Evolutionary conservation across 768 basidiomycete species (phyloP).

Genomic region (Paxillus ammoniavirescens): DNA sequence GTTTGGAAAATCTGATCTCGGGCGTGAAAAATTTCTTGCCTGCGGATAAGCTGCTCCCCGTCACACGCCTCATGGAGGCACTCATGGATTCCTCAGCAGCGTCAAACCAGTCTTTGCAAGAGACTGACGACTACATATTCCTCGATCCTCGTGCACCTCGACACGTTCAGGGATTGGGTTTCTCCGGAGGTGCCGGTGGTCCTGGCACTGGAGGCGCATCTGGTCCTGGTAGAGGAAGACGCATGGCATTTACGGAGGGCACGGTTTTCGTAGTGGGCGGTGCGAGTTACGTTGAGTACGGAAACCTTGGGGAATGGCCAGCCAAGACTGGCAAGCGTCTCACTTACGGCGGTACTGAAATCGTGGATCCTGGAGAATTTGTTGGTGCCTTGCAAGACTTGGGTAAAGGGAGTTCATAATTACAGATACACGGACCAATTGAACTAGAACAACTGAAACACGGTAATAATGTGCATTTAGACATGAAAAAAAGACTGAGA

Average conservation of each 20-base stretch:
- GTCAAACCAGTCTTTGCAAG: conserved; percentile 90
- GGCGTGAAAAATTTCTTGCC: conserved; percentile 98
- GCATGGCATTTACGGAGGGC: conserved; percentile 84
- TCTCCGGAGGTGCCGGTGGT: conserved; percentile 46
- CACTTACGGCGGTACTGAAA: conserved; percentile 97
- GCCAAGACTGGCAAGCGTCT: conserved; percentile 76
- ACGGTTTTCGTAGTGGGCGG: conserved; percentile 96
- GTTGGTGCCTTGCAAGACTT: conserved; percentile 68
- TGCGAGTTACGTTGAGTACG: conserved; percentile 96
- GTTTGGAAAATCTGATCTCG: conserved; percentile 94
- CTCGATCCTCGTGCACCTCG: conserved; percentile 88
- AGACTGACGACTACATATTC: conserved; percentile 94
- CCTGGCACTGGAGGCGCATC: conserved; percentile 36
- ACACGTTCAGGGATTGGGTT: conserved; percentile 46
- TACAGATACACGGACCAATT: conserved; percentile 22
- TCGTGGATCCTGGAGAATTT: conserved; percentile 86
- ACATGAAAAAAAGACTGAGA: not conserved
- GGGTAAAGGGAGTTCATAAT: conserved; percentile 45
- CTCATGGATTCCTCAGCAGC: conserved; percentile 97
- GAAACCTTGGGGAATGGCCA: conserved; percentile 95
- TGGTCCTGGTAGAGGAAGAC: conserved; percentile 39
- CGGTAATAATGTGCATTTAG: not conserved
- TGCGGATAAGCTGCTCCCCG: conserved; percentile 87
- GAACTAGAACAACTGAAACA: conserved; percentile 38
- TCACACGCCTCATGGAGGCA: conserved; percentile 92